Base-by-base conservation (phyloP, 2,329 filamentous ascomycete species). In the Corinectria fuckeliana region DNA sequence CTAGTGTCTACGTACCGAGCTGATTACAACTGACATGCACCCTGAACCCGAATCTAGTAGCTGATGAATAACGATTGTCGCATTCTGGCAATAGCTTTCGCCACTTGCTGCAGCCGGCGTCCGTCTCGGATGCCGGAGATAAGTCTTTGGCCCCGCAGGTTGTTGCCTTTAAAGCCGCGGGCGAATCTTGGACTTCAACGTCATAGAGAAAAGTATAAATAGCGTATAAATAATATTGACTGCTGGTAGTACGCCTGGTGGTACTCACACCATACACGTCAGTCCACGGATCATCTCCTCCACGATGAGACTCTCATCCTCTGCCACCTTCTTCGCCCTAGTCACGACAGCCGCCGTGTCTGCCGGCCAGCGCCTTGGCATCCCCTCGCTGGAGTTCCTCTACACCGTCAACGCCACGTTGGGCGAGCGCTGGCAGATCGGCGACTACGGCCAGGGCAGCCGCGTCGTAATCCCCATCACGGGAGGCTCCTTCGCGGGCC, bases 401-500 rank as follows among this genome's bases (percentile, higher is more conserved):
- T 69, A 69, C 14, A 69, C 66, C 0, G 62, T 66, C 25, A 69
- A 69, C 11, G 66, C 61, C 2, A 66, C 66, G 0, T 45, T 69
- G 4, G 66, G 58, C 1, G 56, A 68, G 11, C 59, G 60, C 11
- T 69, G 66, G 66, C 48, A 34, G n/a, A 66, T 69, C 10, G 66
- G 66, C 3, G 56, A 69, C 50, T 69, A 69, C 16, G 58, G 61
- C 2, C 61, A 68, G 20, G 66, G 66, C 2, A 62, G 42, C 11
- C 66, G 66, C 1, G 66, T 69, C 2, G 70, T 66, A 3, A 70
- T 75, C 32, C 71, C 75, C 1, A 75, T 79, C 58, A 66, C 63
- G 0, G 76, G 77, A 3, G 76, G 77, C 13, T 67, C 62, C 0
- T 78, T 78, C 20, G 61, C 69, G 2, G 77, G 77, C 0, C 76